These are phyloP conservation scores for Peronosclerospora sorghi DNA, from an alignment of 352 stramenopile species.

Conservation along the genomic window DNA sequence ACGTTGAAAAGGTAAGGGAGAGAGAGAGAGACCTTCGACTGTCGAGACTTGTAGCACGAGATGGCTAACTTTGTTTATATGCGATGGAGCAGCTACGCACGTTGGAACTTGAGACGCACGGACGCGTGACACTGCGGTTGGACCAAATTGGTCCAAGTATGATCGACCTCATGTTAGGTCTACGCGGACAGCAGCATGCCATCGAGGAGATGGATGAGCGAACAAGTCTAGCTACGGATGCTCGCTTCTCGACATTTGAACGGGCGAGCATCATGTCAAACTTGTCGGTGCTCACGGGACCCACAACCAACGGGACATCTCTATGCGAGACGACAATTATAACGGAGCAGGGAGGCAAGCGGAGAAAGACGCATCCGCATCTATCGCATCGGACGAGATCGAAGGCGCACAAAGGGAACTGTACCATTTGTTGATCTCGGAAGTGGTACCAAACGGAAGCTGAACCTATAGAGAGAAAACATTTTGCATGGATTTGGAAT, in stretches of 20 bases:
- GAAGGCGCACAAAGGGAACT: constrained; percentile 15
- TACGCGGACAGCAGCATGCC: constrained; percentile 33
- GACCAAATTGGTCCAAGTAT: constrained; percentile 58
- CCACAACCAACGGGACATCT: constrained; percentile 38
- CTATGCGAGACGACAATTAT: constrained; percentile 61
- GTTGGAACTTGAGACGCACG: constrained; percentile 46
- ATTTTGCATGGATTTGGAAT: no score
- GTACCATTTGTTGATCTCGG: constrained; percentile 30
- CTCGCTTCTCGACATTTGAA: constrained; percentile 28
- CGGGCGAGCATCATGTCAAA: constrained; percentile 53
- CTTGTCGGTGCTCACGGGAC: constrained; percentile 34
- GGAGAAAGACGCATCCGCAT: constrained; percentile 7
- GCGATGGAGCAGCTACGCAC: constrained; percentile 39
- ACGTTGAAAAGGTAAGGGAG: constrained; percentile 48
- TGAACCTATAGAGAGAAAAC: no score
- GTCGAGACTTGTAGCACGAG: no score
- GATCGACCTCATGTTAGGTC: constrained; percentile 62
- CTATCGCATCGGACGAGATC: constrained; percentile 12
- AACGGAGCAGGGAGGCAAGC: constrained; percentile 49
- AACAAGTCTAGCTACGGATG: constrained; percentile 36
- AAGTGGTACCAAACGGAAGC: no score
- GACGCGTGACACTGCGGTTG: constrained; percentile 45
- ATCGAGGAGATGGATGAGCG: constrained; percentile 31
- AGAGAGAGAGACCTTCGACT: no score
- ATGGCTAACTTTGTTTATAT: neutral